phyloP scores from a whole-genome alignment of 441 rosid species.

The Populus trichocarpa region DNA sequence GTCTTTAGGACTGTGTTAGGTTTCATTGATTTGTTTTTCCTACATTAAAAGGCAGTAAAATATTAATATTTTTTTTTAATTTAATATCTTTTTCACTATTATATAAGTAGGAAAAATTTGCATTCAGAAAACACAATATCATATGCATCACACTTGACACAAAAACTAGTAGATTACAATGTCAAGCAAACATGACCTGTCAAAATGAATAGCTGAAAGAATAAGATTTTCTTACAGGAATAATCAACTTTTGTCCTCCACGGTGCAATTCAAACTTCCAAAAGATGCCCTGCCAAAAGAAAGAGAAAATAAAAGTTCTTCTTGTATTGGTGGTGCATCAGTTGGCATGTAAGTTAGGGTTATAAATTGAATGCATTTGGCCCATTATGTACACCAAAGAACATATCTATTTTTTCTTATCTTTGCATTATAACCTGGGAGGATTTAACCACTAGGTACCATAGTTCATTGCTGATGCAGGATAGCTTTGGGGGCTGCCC shows the following conservation, averaged over 20 bases:
- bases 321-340: neutral
- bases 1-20: too few species aligned
- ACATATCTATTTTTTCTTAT: neutral
- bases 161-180: conserved; percentile 1
- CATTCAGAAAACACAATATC: too few species aligned
- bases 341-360: neutral
- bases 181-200: neutral
- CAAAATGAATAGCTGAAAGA: neutral
- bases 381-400: neutral
- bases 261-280: conserved; percentile 91
- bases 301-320: conserved; percentile 4
- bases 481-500: too few species aligned
- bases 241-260: conserved; percentile 78
- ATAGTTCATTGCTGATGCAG: too few species aligned
- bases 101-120: too few species aligned
- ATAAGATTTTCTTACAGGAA: conserved; percentile 63
- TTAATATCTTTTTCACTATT: too few species aligned
- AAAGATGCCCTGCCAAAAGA: conserved; percentile 63
- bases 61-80: too few species aligned
- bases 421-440: neutral
- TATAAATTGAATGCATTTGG: neutral
- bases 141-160: too few species aligned
- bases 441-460: neutral
- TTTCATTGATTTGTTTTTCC: too few species aligned
- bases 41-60: too few species aligned